Evolutionary conservation across 345 rosid genomes (phyloP).

Genomic region (Eutrema yunnanense): DNA sequence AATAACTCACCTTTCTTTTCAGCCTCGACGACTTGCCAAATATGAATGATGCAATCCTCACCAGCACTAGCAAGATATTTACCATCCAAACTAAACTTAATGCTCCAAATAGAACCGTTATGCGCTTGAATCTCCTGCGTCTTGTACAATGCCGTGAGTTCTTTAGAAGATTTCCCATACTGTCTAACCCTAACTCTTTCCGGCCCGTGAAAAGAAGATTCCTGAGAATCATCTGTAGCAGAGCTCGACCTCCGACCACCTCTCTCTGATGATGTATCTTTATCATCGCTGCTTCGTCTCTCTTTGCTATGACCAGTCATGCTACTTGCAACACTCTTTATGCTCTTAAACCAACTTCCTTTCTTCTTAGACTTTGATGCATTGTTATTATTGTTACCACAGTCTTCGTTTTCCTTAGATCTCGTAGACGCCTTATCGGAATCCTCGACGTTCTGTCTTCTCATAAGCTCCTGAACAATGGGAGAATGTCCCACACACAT

Average conservation of each 20-base stretch:
- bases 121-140: conserved; percentile 95
- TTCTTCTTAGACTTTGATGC: conserved; percentile 63
- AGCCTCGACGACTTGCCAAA: conserved; percentile 70
- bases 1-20: conserved; percentile 82
- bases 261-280: conserved; percentile 81
- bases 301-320: conserved; percentile 55
- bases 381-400: conserved; percentile 13
- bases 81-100: conserved; percentile 93
- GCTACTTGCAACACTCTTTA: conserved; percentile 66
- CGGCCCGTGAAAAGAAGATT: conserved; percentile 73
- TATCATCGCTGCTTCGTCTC: conserved; percentile 87
- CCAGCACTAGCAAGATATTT: conserved; percentile 95
- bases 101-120: conserved; percentile 88
- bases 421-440: conserved; percentile 33
- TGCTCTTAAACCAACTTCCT: conserved; percentile 74
- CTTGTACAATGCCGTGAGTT: conserved; percentile 74
- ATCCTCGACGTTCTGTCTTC: conserved; percentile 87
- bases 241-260: conserved; percentile 94
- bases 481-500: conserved; percentile 89
- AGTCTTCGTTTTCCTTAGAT: conserved; percentile 29
- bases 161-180: conserved; percentile 78
- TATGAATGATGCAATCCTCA: conserved; percentile 82
- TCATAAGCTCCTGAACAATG: conserved; percentile 90
- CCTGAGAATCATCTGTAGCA: conserved; percentile 93
- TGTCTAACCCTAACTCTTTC: conserved; percentile 86